Evolutionary conservation across 176 grass and related monocot genomes (phyloP), one percentile per base, ranked within the genome.

Genomic region (Aegilops tauschii): DNA sequence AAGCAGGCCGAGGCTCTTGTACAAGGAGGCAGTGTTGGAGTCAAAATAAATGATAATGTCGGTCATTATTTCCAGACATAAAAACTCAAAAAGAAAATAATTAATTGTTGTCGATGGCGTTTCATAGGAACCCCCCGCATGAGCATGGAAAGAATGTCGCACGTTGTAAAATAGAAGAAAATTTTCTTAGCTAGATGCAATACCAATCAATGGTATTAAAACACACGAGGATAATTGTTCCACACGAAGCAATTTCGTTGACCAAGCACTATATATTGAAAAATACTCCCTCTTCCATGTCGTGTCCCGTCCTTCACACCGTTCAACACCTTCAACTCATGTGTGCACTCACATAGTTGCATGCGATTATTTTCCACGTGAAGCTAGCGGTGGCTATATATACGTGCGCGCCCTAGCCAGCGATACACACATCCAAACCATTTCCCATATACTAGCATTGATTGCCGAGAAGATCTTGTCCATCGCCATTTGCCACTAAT

Each of bases 331-430:
- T 9, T 27, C 37, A 65, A 65, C 78, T 30, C 32, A 9, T 62
- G 6, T 62, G 56, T 23, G 6, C 77, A 34, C 74, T 16, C 5
- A 27, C 36, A 76, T 40, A 29, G 13, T 27, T 39, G 23, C 58
- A 75, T 29, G 42, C 12, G 40, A 75, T 18, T 36, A 39, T 16
- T 79, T 25, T 61, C 56, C 77, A 79, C 78, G 25, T 65, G 23
- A 45, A 80, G 42, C 40, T 52, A 50, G 44, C 47, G 44, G 14
- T 45, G 61, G 61, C 61, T 81, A 81, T 81, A 81, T 13, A 67
- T 81, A 75, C 73, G 12, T 47, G 16, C 47, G 62, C 29, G 79
- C 17, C 63, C 39, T 45, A 32, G 62, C 79, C 5, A 81, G 61
- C 50, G 20, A 35, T 14, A 40, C 32, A 39, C 20, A 40, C 21